These are phyloP conservation scores for Colletotrichum agaves DNA, from an alignment of 2,329 filamentous ascomycete genomes.

Conservation along the genomic window DNA sequence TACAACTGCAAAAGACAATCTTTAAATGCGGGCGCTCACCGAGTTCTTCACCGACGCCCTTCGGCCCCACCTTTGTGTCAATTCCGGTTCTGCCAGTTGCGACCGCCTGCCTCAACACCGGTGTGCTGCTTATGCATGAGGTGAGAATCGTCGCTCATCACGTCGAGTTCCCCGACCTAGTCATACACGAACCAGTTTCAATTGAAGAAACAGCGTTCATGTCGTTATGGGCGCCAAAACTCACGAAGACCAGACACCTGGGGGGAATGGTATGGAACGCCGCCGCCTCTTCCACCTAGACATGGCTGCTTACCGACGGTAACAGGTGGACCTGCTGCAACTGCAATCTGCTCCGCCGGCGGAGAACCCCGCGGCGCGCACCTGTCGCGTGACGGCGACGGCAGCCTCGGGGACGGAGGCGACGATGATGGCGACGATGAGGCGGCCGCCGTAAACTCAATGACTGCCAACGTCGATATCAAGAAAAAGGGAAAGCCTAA, in stretches of 20 bases:
- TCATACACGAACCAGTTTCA: background rate
- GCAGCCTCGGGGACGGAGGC: slow-evolving; percentile 48
- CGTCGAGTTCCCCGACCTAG: too few relatives aligned
- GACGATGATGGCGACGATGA: slow-evolving; percentile 45
- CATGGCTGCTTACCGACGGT: slow-evolving; percentile 32
- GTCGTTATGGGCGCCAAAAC: slow-evolving; percentile 53
- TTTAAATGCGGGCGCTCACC: too few relatives aligned
- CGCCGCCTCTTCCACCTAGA: fast-evolving
- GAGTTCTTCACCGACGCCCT: too few relatives aligned
- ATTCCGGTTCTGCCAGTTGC: too few relatives aligned
- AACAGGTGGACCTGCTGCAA: slow-evolving; percentile 37
- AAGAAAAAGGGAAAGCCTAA: slow-evolving; percentile 33
- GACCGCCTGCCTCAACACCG: too few relatives aligned
- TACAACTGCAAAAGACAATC: too few relatives aligned
- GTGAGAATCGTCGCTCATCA: too few relatives aligned
- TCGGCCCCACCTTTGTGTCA: too few relatives aligned
- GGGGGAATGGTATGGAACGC: slow-evolving; percentile 45
- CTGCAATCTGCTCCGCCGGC: slow-evolving; percentile 42
- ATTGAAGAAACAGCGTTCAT: slow-evolving; percentile 11
- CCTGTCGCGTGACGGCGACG: slow-evolving; percentile 55
- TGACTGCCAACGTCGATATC: background rate
- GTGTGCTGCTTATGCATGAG: too few relatives aligned
- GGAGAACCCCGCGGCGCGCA: slow-evolving; percentile 56
- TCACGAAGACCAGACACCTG: slow-evolving; percentile 48
- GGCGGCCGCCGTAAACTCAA: slow-evolving; percentile 10